These are phyloP conservation scores for Colletotrichum lentis DNA, from an alignment of 2,329 filamentous ascomycete genomes.

Conservation along the genomic window DNA sequence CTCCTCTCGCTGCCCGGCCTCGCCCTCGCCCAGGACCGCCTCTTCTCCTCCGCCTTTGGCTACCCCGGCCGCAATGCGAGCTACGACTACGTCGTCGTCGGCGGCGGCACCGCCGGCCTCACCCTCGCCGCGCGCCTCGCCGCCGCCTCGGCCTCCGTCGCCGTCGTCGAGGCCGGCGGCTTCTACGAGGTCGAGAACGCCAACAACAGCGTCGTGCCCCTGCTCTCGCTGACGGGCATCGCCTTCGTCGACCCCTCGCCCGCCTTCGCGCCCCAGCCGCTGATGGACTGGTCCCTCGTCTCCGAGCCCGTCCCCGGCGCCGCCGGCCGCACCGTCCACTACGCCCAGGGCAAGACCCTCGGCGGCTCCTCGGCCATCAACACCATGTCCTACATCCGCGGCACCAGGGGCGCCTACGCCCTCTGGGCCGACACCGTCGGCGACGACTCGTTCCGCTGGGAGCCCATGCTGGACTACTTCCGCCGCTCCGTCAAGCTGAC, in stretches of 20 bases:
- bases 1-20: slow-evolving; percentile 1
- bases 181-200: slow-evolving; percentile 47
- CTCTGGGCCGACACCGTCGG: slow-evolving; percentile 47
- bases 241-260: slow-evolving; percentile 37
- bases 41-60: slow-evolving; percentile 36
- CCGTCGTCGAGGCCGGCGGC: slow-evolving; percentile 51
- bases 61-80: slow-evolving; percentile 37
- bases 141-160: slow-evolving; percentile 45
- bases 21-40: slow-evolving; percentile 16
- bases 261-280: slow-evolving; percentile 38
- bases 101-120: slow-evolving; percentile 51
- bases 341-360: slow-evolving; percentile 49
- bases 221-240: slow-evolving; percentile 34
- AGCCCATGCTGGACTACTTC: slow-evolving; percentile 47
- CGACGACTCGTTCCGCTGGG: slow-evolving; percentile 44
- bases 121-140: slow-evolving; percentile 48
- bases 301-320: slow-evolving; percentile 42
- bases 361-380: slow-evolving; percentile 46
- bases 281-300: slow-evolving; percentile 46
- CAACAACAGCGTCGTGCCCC: slow-evolving; percentile 42
- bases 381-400: slow-evolving; percentile 44
- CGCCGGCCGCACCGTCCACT: slow-evolving; percentile 45
- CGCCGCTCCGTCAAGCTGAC: slow-evolving; percentile 46
- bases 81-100: slow-evolving; percentile 44
- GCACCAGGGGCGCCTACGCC: slow-evolving; percentile 40